Base-by-base conservation (phyloP, 176 grass and related monocot species). In the Oryza australiensis region DNA sequence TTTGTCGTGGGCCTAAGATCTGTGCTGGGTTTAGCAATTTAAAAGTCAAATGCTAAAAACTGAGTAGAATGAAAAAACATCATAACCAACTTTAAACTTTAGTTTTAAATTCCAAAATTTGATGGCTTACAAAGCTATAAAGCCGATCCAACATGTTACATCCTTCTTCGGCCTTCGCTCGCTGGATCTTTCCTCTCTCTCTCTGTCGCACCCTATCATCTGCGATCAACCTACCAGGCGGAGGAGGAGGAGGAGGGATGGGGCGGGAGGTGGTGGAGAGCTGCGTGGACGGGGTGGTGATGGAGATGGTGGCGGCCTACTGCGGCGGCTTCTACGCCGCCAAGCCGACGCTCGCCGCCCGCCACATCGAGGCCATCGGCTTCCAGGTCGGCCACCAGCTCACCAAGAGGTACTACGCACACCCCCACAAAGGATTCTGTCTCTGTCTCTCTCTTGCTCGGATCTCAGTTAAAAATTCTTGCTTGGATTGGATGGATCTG, bases 381-480 rank as follows among this genome's bases (percentile, higher is more conserved):
- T 98, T 91, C 85, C 96, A 95, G 86, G 96, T 98, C 14, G 96
- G 96, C 38, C 93, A 93, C 74, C 96, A 98, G 82, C 90, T 98
- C 51, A 86, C 93, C 32, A 90, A 98, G 76, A 92, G 95, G 95
- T 98, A 89, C 35, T 8, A 37, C 35, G 35, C 35, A 7, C 7
- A 37, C 35, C 35, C 27, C 7, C 0, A 34, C 1, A 55, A 37
- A 26, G 6, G 40, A 79, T 33, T 34, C 51, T 72, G 53, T 38
- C 51, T 3, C 49, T 53, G 5, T 22, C 32, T 73, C 37, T 9
- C 37, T 9, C 37, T 32, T 2, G 1, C 30, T 32, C 30, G 2
- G 2, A 32, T 1, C 3, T 6, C n/a, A n/a, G n/a, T n/a, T n/a
- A n/a, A n/a, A n/a, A n/a, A n/a, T n/a, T 12, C 33, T 57, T 9